phyloP scores from a whole-genome alignment of 345 rosid genomes.

The Hypericum androsaemum region DNA sequence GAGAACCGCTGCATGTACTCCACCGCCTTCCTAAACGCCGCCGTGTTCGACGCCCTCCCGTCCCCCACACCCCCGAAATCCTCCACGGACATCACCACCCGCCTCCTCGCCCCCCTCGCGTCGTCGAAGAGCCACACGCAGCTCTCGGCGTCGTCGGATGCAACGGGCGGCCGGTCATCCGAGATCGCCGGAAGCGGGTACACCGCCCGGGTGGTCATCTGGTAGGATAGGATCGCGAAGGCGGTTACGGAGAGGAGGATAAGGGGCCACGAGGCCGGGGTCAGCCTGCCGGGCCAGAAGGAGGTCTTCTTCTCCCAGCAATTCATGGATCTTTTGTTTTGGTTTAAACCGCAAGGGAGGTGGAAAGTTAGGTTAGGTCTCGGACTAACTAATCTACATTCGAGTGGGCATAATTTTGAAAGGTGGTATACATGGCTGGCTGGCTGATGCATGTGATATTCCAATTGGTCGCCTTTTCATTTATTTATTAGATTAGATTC shows the following conservation, averaged over 20 bases:
- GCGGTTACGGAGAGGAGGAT: constrained; percentile 42
- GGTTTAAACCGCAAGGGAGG: too few species aligned
- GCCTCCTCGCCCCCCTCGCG: constrained; percentile 24
- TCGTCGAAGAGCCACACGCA: constrained; percentile 24
- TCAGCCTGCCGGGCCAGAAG: constrained; percentile 7
- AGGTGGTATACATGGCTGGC: too few species aligned
- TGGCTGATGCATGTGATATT: too few species aligned
- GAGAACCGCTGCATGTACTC: constrained; percentile 38
- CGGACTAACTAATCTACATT: too few species aligned
- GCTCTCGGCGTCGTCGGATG: constrained; percentile 16
- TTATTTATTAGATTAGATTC: too few species aligned
- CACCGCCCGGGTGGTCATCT: constrained; percentile 39
- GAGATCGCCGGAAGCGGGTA: constrained; percentile 24
- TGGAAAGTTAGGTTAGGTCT: too few species aligned
- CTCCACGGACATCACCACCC: constrained; percentile 52
- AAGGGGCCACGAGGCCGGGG: constrained; percentile 42
- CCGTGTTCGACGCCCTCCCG: constrained; percentile 67
- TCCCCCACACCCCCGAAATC: constrained; percentile 95
- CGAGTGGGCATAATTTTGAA: too few species aligned
- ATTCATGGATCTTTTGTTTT: too few species aligned
- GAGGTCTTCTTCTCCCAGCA: too few species aligned
- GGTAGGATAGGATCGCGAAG: constrained; percentile 43
- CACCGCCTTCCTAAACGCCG: constrained; percentile 59
- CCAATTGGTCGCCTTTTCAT: too few species aligned
- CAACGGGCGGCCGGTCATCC: constrained; percentile 10